Base-by-base conservation (phyloP, 164 flowering plant species). In the Kingdonia uniflora region DNA sequence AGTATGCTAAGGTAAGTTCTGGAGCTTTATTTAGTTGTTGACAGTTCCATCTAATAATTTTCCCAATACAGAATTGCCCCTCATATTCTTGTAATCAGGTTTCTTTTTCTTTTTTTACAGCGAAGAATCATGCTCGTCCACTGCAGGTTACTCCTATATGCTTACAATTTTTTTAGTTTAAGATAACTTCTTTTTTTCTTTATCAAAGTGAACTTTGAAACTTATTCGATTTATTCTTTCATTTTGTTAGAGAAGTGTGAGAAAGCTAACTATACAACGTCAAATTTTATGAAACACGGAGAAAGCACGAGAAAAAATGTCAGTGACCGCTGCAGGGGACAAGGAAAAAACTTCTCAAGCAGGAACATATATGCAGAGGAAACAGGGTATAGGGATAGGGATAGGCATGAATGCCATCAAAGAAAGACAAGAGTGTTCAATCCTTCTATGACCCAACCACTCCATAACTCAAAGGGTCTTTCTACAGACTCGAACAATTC, bases 101-200 rank as follows among this genome's bases (percentile, higher is more conserved):
- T 40, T 22, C 40, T 50, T 51, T 46, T 13, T 11, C 40, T 44
- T 20, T 46, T 61, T 37, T 63, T 62, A 67, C 83, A 86, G 90
- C 35, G 87, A 83, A 60, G 90, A 83, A 62, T 83, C 90, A 20
- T 69, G 84, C 74, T 76, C 82, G 38, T 79, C 82, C 47, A 74
- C 65, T 67, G 80, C 89, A 80, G 95, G 95, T 85, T 46, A 22
- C 45, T 35, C 22, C 19, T 20, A 19, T 17, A 8, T 58, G 14
- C 20, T 55, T 40, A 5, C 6, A 46, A 66, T 13, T 11, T n/a
- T n/a, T n/a, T n/a, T n/a, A n/a, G n/a, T n/a, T n/a, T n/a, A n/a
- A n/a, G n/a, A n/a, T n/a, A n/a, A n/a, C n/a, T n/a, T n/a, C n/a
- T n/a, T n/a, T n/a, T n/a, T n/a, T n/a, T n/a, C n/a, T n/a, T n/a